Conservation (phyloP, 148 eudicot genomes). For the Camellia lanceoleosa region DNA sequence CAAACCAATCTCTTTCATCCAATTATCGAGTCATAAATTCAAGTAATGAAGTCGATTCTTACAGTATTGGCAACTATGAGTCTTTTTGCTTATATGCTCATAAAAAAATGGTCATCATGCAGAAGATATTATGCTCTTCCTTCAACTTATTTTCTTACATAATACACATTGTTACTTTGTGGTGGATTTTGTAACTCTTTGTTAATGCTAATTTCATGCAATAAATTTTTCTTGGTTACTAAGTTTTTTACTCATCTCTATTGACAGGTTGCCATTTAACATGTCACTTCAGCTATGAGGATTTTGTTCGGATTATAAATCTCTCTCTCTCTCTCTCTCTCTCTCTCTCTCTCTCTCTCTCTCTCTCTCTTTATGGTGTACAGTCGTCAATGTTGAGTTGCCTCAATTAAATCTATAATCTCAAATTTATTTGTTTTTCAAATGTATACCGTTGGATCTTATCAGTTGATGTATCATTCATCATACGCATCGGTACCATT, state of each 20-base stretch:
- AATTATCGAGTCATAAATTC: too few relatives aligned
- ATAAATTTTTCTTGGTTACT: neutral
- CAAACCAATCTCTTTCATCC: too few relatives aligned
- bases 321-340: neutral
- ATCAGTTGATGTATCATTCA: neutral
- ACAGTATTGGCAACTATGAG: too few relatives aligned
- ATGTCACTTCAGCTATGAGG: neutral
- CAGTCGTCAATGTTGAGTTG: neutral
- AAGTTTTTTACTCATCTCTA: neutral
- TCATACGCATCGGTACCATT: too few relatives aligned
- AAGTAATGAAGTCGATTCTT: too few relatives aligned
- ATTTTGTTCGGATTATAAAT: neutral
- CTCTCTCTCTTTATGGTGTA: neutral
- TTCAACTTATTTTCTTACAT: too few relatives aligned
- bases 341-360: neutral
- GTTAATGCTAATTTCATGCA: neutral
- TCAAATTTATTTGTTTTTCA: neutral
- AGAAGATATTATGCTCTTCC: too few relatives aligned
- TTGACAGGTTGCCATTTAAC: constrained; percentile 4
- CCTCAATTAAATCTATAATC: neutral
- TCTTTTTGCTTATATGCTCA: too few relatives aligned
- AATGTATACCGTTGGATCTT: too few relatives aligned
- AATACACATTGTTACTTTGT: too few relatives aligned
- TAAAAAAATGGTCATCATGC: too few relatives aligned
- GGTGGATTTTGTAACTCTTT: neutral